Percentiles rank a stretch among this genome's conserved stretches.
These are phyloP conservation scores for Paraphaeosphaeria sporulosa DNA, from an alignment of 2,329 filamentous ascomycete species.

Conservation along the genomic window DNA sequence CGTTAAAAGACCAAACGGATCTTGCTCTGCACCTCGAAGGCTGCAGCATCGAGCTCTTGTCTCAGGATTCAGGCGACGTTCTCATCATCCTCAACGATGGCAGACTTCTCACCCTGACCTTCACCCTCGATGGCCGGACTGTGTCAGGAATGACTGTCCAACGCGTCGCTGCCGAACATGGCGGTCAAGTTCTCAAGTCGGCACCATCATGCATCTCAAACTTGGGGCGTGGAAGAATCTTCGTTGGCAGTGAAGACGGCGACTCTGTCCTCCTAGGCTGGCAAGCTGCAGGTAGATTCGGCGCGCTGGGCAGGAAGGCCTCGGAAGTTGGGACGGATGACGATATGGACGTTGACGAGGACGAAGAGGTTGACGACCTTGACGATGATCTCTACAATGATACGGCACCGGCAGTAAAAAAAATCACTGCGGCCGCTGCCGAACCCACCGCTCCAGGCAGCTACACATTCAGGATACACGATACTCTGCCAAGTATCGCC, in stretches of 20 bases:
- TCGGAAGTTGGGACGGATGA: conserved; percentile 66
- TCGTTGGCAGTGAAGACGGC: conserved; percentile 83
- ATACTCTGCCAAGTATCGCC: conserved; percentile 77
- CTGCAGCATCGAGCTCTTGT: conserved; percentile 78
- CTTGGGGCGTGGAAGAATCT: conserved; percentile 74
- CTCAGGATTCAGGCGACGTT: conserved; percentile 79
- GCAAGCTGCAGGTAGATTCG: conserved; percentile 63
- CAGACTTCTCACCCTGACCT: conserved; percentile 75
- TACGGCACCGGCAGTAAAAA: conserved; percentile 56
- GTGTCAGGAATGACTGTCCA: conserved; percentile 86
- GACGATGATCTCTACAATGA: conserved; percentile 70
- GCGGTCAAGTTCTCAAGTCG: conserved; percentile 68
- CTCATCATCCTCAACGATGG: conserved; percentile 83
- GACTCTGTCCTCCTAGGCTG: conserved; percentile 86
- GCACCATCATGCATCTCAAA: conserved; percentile 73
- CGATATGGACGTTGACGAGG: conserved; percentile 59
- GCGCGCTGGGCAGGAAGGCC: conserved; percentile 66
- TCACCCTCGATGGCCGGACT: conserved; percentile 87
- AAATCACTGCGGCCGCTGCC: conserved; percentile 44
- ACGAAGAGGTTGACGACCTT: conserved; percentile 65
- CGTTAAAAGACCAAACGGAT: conserved; percentile 84
- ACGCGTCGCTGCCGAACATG: conserved; percentile 67
- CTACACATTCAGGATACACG: conserved; percentile 78
- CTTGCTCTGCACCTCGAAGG: conserved; percentile 82
- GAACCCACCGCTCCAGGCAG: conserved; percentile 64